Percentiles rank a stretch among this genome's conserved stretches.
phyloP scores from a whole-genome alignment of 305 asterid species.

The Fraxinus xanthoxyloides region DNA sequence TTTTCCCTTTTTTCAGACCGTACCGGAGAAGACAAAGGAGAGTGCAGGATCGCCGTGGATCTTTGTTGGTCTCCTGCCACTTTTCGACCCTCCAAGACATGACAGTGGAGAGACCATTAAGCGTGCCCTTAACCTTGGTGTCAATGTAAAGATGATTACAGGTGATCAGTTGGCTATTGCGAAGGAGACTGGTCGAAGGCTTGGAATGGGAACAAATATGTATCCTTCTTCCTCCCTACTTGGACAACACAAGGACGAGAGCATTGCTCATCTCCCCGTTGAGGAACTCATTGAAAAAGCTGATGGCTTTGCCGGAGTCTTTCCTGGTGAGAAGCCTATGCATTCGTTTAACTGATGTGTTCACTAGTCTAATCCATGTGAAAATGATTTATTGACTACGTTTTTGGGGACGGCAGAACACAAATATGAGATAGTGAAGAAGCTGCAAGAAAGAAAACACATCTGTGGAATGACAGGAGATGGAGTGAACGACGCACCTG shows the following conservation, averaged over 20 bases:
- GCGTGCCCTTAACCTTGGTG: slow-evolving; percentile 49
- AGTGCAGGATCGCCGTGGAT: slow-evolving; percentile 47
- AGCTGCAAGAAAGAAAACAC: slow-evolving; percentile 61
- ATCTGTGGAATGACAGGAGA: slow-evolving; percentile 85
- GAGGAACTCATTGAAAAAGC: slow-evolving; percentile 80
- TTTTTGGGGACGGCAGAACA: slow-evolving; percentile 40
- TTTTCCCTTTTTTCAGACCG: slow-evolving; percentile 24
- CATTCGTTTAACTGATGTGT: background rate
- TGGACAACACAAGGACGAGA: slow-evolving; percentile 59
- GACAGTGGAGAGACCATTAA: slow-evolving; percentile 55
- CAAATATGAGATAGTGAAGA: slow-evolving; percentile 70
- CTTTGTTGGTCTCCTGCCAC: slow-evolving; percentile 51
- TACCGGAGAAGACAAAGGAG: slow-evolving; percentile 47
- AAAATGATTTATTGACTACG: background rate
- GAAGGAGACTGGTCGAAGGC: slow-evolving; percentile 75
- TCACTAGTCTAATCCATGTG: background rate
- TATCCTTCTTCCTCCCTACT: slow-evolving; percentile 73
- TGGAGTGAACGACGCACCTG: slow-evolving; percentile 78
- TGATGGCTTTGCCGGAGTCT: slow-evolving; percentile 84
- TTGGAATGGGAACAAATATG: slow-evolving; percentile 83
- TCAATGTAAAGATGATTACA: slow-evolving; percentile 54
- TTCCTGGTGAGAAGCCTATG: slow-evolving; percentile 48
- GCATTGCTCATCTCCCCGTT: slow-evolving; percentile 53
- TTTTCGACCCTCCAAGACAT: slow-evolving; percentile 55
- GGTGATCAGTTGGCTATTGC: slow-evolving; percentile 76